Evolutionary conservation across 208 protist species (phyloP).

Genomic region (Acanthamoeba culbertsoni): DNA sequence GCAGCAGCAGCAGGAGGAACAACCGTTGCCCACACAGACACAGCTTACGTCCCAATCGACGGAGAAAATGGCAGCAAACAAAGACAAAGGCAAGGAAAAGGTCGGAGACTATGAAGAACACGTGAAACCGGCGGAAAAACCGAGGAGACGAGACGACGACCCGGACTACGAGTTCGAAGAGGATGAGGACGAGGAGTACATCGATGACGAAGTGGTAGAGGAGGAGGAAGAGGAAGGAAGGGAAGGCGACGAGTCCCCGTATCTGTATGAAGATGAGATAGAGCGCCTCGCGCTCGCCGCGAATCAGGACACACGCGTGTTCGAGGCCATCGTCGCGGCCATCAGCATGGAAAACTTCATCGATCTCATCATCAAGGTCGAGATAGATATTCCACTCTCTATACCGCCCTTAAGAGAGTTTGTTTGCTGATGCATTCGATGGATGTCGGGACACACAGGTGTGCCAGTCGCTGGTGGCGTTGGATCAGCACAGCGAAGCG

Average conservation of each 20-base stretch:
- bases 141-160: neutral
- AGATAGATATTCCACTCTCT: neutral
- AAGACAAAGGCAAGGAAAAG: neutral
- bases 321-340: constrained; percentile 30
- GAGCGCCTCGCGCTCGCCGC: neutral
- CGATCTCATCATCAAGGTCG: constrained; percentile 51
- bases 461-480: neutral
- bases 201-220: neutral
- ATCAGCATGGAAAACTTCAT: neutral
- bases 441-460: too few species aligned
- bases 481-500: neutral
- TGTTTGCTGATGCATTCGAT: neutral
- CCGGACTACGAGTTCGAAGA: neutral
- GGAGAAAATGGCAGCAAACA: too few species aligned
- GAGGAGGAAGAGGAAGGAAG: neutral
- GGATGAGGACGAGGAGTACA: neutral
- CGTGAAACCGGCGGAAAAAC: neutral
- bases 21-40: too few species aligned
- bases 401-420: neutral
- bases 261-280: neutral
- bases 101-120: neutral
- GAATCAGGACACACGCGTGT: neutral
- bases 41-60: too few species aligned
- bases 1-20: too few species aligned
- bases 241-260: neutral